Evolutionary conservation across 768 basidiomycete species (phyloP), one percentile per base, ranked within the genome.

Genomic region (Suillus hirtellus): DNA sequence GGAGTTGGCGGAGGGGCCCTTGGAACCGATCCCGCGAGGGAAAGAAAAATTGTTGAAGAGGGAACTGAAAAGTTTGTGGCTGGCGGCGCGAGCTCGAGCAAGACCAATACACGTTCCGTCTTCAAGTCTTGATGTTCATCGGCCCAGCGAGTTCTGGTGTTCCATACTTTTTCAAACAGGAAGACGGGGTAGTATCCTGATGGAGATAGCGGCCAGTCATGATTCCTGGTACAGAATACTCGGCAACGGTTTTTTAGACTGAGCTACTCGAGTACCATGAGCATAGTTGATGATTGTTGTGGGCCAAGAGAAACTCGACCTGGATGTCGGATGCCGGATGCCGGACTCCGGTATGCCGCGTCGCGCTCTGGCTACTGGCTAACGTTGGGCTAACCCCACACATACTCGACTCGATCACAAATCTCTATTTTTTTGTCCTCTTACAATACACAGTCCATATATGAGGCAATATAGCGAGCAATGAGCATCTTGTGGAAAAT

Each of bases 401-500:
- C 31, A 6, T 31, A 31, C 5, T 31, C 31, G 31, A 31, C 15
- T 40, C 55, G 35, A 19, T 42, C 56, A 42, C 17, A 12, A 11
- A 19, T 42, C 27, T 58, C 42, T 58, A 58, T 58, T 42, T 15
- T 58, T 58, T 58, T 58, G 6, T 27, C 40, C 56, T 58, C 40
- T 40, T 58, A 58, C 40, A 58, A 27, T 58, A 58, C 40, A 58
- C 38, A 42, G 24, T 58, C 56, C 55, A 40, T 34, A 52, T 40
- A 21, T 17, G 24, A 24, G 17, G 24, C 15, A 40, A 42, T 27
- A 58, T 58, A 40, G 6, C 11, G 17, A 58, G 56, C 56, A 40
- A 21, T 31, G 56, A 58, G 24, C 40, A 58, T 58, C 55, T 58
- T 58, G 27, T 19, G 56, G 56, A 27, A 58, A 42, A 58, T 58